These are phyloP conservation scores for Plasmodium relictum DNA, from an alignment of 169 alveolate species.

Conservation along the genomic window DNA sequence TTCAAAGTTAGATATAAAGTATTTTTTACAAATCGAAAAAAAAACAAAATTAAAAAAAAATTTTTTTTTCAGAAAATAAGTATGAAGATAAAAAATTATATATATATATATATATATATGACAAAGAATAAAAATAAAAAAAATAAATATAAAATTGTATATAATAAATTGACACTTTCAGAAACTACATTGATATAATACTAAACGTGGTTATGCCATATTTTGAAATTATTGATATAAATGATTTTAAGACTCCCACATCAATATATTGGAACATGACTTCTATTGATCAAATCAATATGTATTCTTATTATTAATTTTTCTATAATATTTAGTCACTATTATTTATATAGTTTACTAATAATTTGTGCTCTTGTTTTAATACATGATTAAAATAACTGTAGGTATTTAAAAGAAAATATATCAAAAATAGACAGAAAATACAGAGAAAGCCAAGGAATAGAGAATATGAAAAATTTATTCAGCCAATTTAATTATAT, in stretches of 20 bases:
- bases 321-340: background rate
- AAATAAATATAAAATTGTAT: background rate
- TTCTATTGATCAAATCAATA: constrained; percentile 52
- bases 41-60: background rate
- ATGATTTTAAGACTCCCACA: constrained; percentile 65
- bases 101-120: background rate
- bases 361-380: constrained; percentile 1
- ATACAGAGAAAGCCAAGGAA: constrained; percentile 49
- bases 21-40: background rate
- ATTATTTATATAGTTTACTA: background rate
- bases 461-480: constrained; percentile 59
- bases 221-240: constrained; percentile 72
- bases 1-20: background rate
- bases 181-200: constrained; percentile 48
- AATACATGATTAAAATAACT: background rate
- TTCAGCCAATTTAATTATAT: constrained; percentile 62
- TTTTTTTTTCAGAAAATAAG: constrained; percentile 55
- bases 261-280: constrained; percentile 74
- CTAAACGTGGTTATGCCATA: constrained; percentile 73
- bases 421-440: constrained; percentile 46
- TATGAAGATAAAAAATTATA: constrained; percentile 23
- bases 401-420: constrained; percentile 50
- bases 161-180: constrained; percentile 14
- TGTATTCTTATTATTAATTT: constrained; percentile 11
- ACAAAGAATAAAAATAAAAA: background rate